Percentiles rank a stretch among this genome's conserved stretches.
Evolutionary conservation across 106 monocot species (phyloP).

Genomic region (Acorus gramineus): DNA sequence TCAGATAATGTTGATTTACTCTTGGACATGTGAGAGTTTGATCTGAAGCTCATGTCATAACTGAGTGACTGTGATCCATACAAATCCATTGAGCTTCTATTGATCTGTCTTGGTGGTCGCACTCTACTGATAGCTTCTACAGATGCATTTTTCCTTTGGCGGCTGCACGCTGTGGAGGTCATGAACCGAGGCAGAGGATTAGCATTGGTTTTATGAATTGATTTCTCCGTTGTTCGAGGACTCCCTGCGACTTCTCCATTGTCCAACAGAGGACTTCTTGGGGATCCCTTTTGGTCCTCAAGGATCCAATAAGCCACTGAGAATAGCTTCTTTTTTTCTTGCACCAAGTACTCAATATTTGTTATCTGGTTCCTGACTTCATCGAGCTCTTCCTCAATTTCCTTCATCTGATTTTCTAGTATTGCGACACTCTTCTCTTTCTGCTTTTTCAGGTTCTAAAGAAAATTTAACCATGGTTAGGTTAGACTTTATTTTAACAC

Average conservation of each 20-base stretch:
- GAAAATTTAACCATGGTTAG: background rate
- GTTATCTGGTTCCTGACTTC: constrained; percentile 32
- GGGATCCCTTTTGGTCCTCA: constrained; percentile 44
- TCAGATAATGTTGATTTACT: constrained; percentile 13
- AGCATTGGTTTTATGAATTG: background rate
- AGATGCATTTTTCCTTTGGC: constrained; percentile 29
- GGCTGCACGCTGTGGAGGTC: constrained; percentile 61
- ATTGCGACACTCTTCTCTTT: constrained; percentile 32
- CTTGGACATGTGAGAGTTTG: constrained; percentile 8
- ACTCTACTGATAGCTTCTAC: constrained; percentile 18
- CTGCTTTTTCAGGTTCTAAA: constrained; percentile 46
- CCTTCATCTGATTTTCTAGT: constrained; percentile 36
- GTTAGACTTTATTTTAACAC: background rate
- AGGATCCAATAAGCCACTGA: background rate
- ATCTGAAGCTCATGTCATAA: constrained; percentile 12
- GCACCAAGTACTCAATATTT: constrained; percentile 18
- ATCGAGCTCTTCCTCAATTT: constrained; percentile 37
- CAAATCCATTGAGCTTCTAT: constrained; percentile 16
- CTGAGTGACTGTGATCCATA: constrained; percentile 37
- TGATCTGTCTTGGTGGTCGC: constrained; percentile 19
- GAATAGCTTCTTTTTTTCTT: constrained; percentile 27
- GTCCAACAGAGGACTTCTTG: constrained; percentile 50
- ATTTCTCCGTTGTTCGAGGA: constrained; percentile 18
- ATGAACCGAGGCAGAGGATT: constrained; percentile 53
- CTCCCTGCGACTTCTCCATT: constrained; percentile 20